Conservation (phyloP, 2,329 filamentous ascomycete species). For the Cladosporium velox region DNA sequence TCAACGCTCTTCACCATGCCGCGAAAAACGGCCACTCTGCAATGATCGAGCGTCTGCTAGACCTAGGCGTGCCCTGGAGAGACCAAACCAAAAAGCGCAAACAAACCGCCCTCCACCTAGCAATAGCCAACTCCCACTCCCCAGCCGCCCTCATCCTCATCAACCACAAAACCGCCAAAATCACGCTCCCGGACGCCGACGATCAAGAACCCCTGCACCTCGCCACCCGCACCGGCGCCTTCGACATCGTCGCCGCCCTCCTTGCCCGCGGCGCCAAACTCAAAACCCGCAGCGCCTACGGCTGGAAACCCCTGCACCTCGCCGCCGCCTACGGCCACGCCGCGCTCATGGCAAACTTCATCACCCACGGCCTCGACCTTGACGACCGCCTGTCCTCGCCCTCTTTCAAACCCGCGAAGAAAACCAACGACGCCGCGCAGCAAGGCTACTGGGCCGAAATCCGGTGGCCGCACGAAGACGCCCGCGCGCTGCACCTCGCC, state of each 20-base stretch:
- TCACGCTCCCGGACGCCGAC: slow-evolving; percentile 25
- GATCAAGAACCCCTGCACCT: slow-evolving; percentile 26
- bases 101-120: slow-evolving; percentile 27
- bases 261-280: slow-evolving; percentile 25
- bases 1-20: slow-evolving; percentile 26
- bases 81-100: slow-evolving; percentile 24
- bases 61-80: slow-evolving; percentile 23
- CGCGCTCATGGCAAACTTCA: slow-evolving; percentile 22
- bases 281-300: slow-evolving; percentile 23
- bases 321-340: slow-evolving; percentile 28
- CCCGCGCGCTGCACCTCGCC: slow-evolving; percentile 26
- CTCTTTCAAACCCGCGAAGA: slow-evolving; percentile 26
- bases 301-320: slow-evolving; percentile 27
- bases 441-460: slow-evolving; percentile 27
- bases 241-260: slow-evolving; percentile 21
- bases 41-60: slow-evolving; percentile 25
- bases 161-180: slow-evolving; percentile 24
- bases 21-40: slow-evolving; percentile 23
- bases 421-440: slow-evolving; percentile 25
- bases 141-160: slow-evolving; percentile 22
- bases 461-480: slow-evolving; percentile 27
- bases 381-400: slow-evolving; percentile 26
- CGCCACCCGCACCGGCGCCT: slow-evolving; percentile 25
- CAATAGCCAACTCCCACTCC: slow-evolving; percentile 19
- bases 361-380: slow-evolving; percentile 24